Percentiles rank a stretch among this genome's conserved stretches.
Conservation (phyloP, 768 basidiomycete species). For the Mycena latifolia region DNA sequence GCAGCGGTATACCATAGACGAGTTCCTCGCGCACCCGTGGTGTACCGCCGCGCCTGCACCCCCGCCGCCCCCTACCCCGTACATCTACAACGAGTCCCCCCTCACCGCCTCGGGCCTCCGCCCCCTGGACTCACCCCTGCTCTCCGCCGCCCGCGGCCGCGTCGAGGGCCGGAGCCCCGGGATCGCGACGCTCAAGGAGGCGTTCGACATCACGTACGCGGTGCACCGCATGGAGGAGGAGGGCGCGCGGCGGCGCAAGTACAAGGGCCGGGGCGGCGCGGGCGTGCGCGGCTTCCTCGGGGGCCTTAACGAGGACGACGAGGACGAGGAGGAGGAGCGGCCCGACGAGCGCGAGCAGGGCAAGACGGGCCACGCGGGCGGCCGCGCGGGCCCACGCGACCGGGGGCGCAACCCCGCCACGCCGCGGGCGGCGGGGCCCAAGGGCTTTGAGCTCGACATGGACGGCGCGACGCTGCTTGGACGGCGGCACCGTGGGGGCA, state of each 20-base stretch:
- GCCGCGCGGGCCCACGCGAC: constrained; percentile 48
- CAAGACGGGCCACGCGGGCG: constrained; percentile 44
- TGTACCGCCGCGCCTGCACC: constrained; percentile 78
- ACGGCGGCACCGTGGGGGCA: constrained; percentile 64
- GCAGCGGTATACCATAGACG: constrained; percentile 97
- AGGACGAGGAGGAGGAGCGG: constrained; percentile 66
- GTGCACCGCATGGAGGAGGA: constrained; percentile 99
- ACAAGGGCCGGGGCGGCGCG: constrained; percentile 82
- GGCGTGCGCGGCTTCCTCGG: constrained; percentile 83
- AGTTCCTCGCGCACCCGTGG: constrained; percentile 98
- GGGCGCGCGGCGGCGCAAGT: constrained; percentile 87
- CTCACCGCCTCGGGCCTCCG: constrained; percentile 44
- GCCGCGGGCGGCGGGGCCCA: constrained; percentile 17
- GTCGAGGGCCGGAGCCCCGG: constrained; percentile 92
- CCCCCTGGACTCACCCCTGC: constrained; percentile 90
- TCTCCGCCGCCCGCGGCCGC: constrained; percentile 81
- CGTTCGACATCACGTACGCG: constrained; percentile 98
- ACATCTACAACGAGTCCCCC: constrained; percentile 54
- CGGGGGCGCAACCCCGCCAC: constrained; percentile 25
- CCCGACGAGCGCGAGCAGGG: constrained; percentile 59
- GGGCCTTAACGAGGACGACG: constrained; percentile 95
- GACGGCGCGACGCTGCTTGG: constrained; percentile 90
- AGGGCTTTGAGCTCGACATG: constrained; percentile 87
- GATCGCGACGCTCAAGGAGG: constrained; percentile 93
- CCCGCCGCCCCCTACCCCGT: constrained; percentile 76